Evolutionary conservation across 768 basidiomycete genomes (phyloP), one percentile per base, ranked within the genome.

Genomic region (Pisolithus tinctorius): DNA sequence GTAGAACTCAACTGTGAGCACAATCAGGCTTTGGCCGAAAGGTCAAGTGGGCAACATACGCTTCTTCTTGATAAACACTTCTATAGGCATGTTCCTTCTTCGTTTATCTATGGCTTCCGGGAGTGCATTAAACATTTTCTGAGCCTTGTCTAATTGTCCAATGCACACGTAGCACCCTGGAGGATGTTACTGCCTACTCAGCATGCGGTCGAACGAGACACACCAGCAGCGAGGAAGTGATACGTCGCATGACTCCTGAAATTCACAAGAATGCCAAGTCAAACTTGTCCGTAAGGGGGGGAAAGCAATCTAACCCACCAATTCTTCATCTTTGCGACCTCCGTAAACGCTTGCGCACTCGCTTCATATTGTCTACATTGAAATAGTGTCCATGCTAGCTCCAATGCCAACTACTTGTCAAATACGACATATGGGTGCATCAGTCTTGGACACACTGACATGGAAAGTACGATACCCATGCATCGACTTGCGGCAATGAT

Each of bases 221-320:
- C 26, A 69, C 81, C 84, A n/a, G 83, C 86, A 20, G 85, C 82
- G 31, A 88, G 77, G 63, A 84, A 88, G 56, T 82, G 81, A 63
- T 90, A 90, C 9, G 88, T 89, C 3, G 78, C 86, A 47, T 86
- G 88, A 60, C 82, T 84, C 86, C 85, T 86, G 55, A 6, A 50
- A 25, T 38, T 6, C n/a, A 29, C 42, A 37, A 51, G 2, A 42
- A 37, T 1, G 46, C 11, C 23, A 40, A 6, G 26, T 0, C 20
- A 20, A 20, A 20, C 20, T 9, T 13, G 27, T 56, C 42, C 5
- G 38, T 50, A 25, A 27, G 17, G 11, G 10, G 10, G 29, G 13
- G 13, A 16, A 30, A 45, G 3, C 8, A 30, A 23, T 20, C n/a
- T n/a, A 30, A 67, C 74, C 6, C 31, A 82, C 88, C 88, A 91